phyloP scores from a whole-genome alignment of 2,329 filamentous ascomycete genomes.

The Pestalotiopsis sp. region DNA sequence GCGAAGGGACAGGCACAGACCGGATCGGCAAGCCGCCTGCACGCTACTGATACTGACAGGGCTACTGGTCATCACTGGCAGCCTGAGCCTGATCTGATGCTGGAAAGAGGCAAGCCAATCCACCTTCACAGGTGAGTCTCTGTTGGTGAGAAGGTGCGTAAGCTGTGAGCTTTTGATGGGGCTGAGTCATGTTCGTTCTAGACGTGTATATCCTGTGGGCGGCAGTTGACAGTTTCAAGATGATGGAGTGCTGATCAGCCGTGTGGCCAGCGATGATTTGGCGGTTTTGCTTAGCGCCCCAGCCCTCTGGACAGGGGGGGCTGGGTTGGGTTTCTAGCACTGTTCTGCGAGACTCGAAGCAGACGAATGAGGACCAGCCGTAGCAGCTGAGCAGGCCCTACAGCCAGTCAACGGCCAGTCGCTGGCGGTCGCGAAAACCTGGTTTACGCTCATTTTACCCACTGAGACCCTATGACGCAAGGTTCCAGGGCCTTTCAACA shows the following conservation, averaged over 20 bases:
- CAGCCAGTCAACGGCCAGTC: too few relatives aligned
- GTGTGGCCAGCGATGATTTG: background rate
- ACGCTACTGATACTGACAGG: background rate
- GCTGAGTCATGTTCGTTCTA: background rate
- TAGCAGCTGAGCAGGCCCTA: too few relatives aligned
- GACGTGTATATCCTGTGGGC: background rate
- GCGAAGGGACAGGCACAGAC: background rate
- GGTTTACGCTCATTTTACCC: background rate
- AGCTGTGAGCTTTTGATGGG: background rate
- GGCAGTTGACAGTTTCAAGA: background rate
- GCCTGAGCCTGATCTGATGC: background rate
- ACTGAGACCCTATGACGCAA: conserved; percentile 11
- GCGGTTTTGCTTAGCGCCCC: background rate
- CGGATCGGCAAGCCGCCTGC: background rate
- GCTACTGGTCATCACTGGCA: background rate
- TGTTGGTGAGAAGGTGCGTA: background rate
- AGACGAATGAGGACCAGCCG: too few relatives aligned
- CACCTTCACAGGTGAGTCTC: background rate
- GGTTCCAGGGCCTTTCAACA: background rate
- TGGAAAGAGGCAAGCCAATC: background rate
- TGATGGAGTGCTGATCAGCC: background rate
- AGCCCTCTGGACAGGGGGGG: background rate
- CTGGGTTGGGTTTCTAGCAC: background rate
- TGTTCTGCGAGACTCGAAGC: background rate
- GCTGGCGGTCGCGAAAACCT: background rate